Base-by-base conservation (phyloP, 257 asterid genomes). In the Rauvolfia tetraphylla region DNA sequence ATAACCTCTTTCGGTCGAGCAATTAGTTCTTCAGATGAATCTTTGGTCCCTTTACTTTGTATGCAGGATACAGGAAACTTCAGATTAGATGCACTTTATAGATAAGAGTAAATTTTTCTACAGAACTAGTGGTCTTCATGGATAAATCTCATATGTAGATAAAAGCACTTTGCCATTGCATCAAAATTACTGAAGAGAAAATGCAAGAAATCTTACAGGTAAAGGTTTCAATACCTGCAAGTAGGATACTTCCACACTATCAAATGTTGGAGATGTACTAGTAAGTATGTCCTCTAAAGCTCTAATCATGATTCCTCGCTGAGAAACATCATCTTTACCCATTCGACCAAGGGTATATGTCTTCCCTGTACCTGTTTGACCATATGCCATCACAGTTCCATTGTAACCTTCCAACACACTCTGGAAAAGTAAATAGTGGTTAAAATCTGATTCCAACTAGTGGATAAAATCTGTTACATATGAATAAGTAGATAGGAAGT, bases 311-410 rank as follows among this genome's bases (percentile, higher is more conserved):
- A 91, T 91, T 73, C 98, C 98, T 72, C 98, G 98, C 79, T 93
- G 91, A 2, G 97, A 88, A 34, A 76, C 88, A 61, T 93, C 95
- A 62, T 87, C 90, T 83, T 87, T 90, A 71, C 98, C 95, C 79
- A 91, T 46, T 75, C 85, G 82, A 12, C 97, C 97, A 42, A 93
- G 91, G 9, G 98, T 91, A 84, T 93, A 90, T 59, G 98, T 93
- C 89, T 93, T 91, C 77, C 98, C 98, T 3, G 98, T 93, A 70
- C 98, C 96, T 20, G 98, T 91, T 89, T 91, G 98, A 57, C 98
- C 98, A 71, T 93, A 93, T 71, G 95, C 91, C 97, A 93, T 93
- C 67, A 91, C 87, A 44, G 98, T 93, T 82, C 98, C 97, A 79
- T 91, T 93, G 84, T 89, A 93, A 68, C 98, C 98, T 51, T 93